A percentile compares a stretch with the other conserved stretches of the same genome.
Conservation (phyloP, 176 grass and related monocot species). For the Secale cereale region DNA sequence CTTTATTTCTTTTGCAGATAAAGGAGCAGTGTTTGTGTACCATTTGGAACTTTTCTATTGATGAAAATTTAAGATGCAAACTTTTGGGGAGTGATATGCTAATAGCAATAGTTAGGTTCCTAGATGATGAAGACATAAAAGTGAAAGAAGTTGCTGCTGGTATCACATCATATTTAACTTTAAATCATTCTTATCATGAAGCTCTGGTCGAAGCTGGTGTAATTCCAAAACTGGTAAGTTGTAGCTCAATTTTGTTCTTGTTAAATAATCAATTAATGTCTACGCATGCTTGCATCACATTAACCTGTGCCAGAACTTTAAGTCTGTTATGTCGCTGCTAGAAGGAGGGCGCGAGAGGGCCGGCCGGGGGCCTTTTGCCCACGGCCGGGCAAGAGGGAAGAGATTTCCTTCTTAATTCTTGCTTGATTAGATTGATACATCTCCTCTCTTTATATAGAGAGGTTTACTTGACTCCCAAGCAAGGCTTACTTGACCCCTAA, state of each 20-base stretch:
- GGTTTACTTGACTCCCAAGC: no score
- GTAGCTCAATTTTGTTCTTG: background rate
- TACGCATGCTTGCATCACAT: background rate
- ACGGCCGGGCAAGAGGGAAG: no score
- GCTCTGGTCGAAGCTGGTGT: slow-evolving; percentile 57
- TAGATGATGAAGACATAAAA: slow-evolving; percentile 65
- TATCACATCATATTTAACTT: slow-evolving; percentile 62
- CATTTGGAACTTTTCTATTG: slow-evolving; percentile 72
- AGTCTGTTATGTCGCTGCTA: no score
- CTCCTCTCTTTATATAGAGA: no score
- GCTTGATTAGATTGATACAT: no score
- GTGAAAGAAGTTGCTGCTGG: slow-evolving; percentile 64
- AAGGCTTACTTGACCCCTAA: no score
- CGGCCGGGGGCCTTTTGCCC: no score
- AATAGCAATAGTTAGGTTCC: slow-evolving; percentile 42
- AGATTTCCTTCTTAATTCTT: no score
- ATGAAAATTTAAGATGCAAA: slow-evolving; percentile 45
- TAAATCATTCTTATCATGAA: slow-evolving; percentile 42
- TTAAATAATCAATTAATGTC: background rate
- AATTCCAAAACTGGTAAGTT: slow-evolving; percentile 68
- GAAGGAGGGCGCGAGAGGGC: no score
- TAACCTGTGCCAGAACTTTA: slow-evolving; percentile 3
- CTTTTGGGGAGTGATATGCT: slow-evolving; percentile 51
- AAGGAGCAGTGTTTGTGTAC: slow-evolving; percentile 60
- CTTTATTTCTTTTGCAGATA: slow-evolving; percentile 34